Conservation (phyloP, 169 alveolate genomes). For the Cytauxzoon felis region DNA sequence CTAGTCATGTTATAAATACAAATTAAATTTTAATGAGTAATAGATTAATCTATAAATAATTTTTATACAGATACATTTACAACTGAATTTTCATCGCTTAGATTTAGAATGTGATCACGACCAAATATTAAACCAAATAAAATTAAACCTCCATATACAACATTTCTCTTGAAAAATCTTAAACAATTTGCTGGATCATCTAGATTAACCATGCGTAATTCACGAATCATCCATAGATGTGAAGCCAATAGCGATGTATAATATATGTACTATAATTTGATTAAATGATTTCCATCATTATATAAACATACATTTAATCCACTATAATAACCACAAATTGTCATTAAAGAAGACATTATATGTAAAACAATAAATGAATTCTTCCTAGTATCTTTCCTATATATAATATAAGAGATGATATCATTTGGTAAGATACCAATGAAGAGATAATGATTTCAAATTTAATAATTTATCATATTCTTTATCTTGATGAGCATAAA, state of each 20-base stretch:
- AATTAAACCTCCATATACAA: constrained; percentile 34
- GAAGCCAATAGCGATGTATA: constrained; percentile 29
- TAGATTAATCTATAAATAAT: neutral
- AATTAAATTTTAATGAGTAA: neutral
- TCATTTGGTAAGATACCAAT: constrained; percentile 70
- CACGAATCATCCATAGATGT: constrained; percentile 46
- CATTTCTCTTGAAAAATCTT: constrained; percentile 37
- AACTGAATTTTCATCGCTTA: neutral
- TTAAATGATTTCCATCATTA: neutral
- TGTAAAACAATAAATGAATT: constrained; percentile 11
- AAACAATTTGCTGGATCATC: constrained; percentile 37
- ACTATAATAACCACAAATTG: constrained; percentile 50
- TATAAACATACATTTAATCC: constrained; percentile 5
- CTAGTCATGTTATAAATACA: neutral
- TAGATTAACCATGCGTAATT: constrained; percentile 30
- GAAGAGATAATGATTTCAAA: constrained; percentile 86
- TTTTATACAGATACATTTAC: neutral
- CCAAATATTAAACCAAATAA: constrained; percentile 43
- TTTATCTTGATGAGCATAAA: constrained; percentile 92
- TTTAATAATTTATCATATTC: constrained; percentile 82
- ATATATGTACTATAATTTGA: constrained; percentile 11
- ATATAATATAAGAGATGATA: constrained; percentile 46
- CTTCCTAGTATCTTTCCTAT: constrained; percentile 53
- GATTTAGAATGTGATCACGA: neutral
- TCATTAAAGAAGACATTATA: constrained; percentile 36